Evolutionary conservation across 371 early-diverging fungal species (phyloP).

Genomic region (Rhizopus stolonifer): DNA sequence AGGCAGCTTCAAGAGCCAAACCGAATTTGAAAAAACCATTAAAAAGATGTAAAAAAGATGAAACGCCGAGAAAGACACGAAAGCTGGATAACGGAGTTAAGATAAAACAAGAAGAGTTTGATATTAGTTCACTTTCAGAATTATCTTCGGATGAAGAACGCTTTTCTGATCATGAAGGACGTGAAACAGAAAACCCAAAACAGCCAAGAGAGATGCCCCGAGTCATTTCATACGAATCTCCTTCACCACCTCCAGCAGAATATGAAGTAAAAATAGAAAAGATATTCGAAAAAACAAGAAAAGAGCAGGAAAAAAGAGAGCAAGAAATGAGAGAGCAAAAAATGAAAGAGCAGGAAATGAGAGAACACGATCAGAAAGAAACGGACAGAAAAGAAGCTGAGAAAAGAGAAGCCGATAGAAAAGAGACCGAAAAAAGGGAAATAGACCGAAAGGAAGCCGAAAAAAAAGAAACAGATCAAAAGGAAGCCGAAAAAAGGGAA

Average conservation of each 20-base stretch:
- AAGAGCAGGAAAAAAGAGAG: slow-evolving; percentile 1
- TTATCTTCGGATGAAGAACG: slow-evolving; percentile 33
- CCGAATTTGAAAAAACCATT: slow-evolving; percentile 30
- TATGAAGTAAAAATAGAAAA: slow-evolving; percentile 1
- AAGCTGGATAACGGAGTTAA: slow-evolving; percentile 3
- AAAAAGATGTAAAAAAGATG: slow-evolving; percentile 12
- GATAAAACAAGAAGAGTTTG: slow-evolving; percentile 22
- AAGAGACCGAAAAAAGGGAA: not conserved
- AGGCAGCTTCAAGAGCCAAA: slow-evolving; percentile 26
- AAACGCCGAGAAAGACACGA: slow-evolving; percentile 9
- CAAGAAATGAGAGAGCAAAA: not conserved
- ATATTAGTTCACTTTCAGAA: slow-evolving; percentile 39
- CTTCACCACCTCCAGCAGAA: no score
- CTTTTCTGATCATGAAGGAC: slow-evolving; percentile 7
- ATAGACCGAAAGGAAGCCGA: no score
- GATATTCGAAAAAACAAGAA: not conserved
- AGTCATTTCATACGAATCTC: no score
- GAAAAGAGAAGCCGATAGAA: not conserved
- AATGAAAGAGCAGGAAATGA: not conserved
- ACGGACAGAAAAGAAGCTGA: not conserved
- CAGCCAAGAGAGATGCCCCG: no score
- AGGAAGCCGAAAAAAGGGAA: no score
- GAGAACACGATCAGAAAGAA: not conserved
- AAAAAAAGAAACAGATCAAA: not conserved
- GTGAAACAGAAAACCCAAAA: no score